These are phyloP conservation scores for Moricandia arvensis DNA, from an alignment of 345 rosid genomes.

Conservation along the genomic window DNA sequence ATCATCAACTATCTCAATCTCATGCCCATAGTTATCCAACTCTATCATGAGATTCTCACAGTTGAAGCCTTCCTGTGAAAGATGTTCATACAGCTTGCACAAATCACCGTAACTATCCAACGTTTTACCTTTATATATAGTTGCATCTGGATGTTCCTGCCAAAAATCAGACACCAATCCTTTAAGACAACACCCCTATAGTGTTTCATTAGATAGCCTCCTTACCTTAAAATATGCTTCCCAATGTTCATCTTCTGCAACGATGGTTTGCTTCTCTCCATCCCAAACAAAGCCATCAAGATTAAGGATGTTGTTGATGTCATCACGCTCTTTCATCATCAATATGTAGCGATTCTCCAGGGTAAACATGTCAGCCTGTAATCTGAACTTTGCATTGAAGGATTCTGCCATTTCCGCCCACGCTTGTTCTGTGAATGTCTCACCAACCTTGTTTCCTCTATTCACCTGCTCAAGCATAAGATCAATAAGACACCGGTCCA, in stretches of 20 bases:
- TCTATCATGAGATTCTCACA: conserved; percentile 35
- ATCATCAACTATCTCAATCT: conserved; percentile 35
- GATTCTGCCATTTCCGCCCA: conserved; percentile 57
- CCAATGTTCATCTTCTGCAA: conserved; percentile 56
- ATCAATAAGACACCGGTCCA: conserved; percentile 58
- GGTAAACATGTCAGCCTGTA: conserved; percentile 47
- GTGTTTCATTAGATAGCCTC: background rate
- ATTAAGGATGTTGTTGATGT: conserved; percentile 53
- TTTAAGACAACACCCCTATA: background rate
- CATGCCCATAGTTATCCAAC: conserved; percentile 31
- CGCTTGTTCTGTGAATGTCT: conserved; percentile 52
- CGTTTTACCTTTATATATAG: conserved; percentile 48
- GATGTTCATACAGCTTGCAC: conserved; percentile 51
- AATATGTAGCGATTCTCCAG: conserved; percentile 51
- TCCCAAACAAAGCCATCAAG: conserved; percentile 62
- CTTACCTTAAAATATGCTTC: conserved; percentile 59
- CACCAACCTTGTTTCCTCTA: conserved; percentile 47
- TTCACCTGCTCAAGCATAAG: conserved; percentile 56
- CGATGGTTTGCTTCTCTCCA: conserved; percentile 50
- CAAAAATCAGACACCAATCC: conserved; percentile 19
- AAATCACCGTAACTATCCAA: conserved; percentile 45
- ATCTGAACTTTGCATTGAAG: conserved; percentile 54
- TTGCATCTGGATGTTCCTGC: conserved; percentile 67
- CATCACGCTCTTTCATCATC: conserved; percentile 65
- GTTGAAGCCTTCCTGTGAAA: conserved; percentile 30